Evolutionary conservation across 768 basidiomycete species (phyloP).

Genomic region (Tulasnella sp.): DNA sequence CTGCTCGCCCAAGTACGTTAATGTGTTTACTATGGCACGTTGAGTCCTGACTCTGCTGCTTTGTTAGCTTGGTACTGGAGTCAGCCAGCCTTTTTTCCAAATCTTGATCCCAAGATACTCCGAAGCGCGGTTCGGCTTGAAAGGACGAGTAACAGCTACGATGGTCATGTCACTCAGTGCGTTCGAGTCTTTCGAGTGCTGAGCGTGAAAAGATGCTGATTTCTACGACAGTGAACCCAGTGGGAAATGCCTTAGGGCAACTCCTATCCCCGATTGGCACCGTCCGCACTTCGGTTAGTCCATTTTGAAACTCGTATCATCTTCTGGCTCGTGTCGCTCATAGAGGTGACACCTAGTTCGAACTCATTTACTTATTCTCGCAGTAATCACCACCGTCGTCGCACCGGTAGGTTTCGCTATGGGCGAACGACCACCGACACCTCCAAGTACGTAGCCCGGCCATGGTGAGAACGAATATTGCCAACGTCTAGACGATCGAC

Average conservation of each 20-base stretch:
- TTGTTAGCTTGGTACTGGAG: conserved; percentile 44
- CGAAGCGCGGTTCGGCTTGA: conserved; percentile 71
- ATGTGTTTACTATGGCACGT: not conserved
- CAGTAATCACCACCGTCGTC: conserved; percentile 53
- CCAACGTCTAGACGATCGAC: too few relatives aligned
- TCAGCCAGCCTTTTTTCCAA: conserved; percentile 64
- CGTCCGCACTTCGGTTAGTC: conserved; percentile 43
- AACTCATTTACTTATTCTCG: conserved; percentile 34
- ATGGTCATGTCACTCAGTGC: conserved; percentile 40
- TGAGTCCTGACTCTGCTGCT: not conserved
- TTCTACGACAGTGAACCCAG: conserved; percentile 41
- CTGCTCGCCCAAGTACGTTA: conserved; percentile 69
- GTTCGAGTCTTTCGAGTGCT: not conserved
- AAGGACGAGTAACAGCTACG: conserved; percentile 69
- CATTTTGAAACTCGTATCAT: conserved; percentile 20
- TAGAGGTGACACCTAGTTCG: not conserved
- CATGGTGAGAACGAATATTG: too few relatives aligned
- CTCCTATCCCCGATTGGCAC: conserved; percentile 52
- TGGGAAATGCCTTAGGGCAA: conserved; percentile 65
- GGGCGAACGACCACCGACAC: conserved; percentile 50
- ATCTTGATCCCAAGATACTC: conserved; percentile 71
- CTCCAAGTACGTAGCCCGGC: conserved; percentile 47
- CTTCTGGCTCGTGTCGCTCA: not conserved
- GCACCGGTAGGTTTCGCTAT: conserved; percentile 51
- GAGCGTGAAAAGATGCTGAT: not conserved